A percentile compares a stretch with the other conserved stretches of the same genome.
These are phyloP conservation scores for Coemansia sp. DNA, from an alignment of 192 early-diverging fungal species.

Conservation along the genomic window DNA sequence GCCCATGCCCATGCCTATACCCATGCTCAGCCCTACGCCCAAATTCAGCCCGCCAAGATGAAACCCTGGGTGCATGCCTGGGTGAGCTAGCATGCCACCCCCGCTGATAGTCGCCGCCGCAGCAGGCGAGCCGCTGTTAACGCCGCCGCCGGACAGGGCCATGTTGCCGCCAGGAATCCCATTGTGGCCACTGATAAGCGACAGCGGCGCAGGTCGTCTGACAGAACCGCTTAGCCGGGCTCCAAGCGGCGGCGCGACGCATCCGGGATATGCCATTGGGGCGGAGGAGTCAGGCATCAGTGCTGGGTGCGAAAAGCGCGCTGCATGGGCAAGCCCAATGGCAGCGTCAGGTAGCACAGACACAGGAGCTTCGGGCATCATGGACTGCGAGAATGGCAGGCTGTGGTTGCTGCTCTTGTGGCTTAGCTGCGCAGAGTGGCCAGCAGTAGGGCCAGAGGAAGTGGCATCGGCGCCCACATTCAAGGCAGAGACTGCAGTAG, in stretches of 20 bases:
- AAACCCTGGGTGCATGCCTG: neutral
- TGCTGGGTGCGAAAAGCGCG: neutral
- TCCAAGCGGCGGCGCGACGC: neutral
- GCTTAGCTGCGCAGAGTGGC: neutral
- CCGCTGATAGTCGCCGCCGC: neutral
- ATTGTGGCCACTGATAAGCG: slow-evolving; percentile 19
- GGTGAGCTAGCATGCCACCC: neutral
- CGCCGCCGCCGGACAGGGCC: neutral
- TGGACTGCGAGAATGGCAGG: neutral
- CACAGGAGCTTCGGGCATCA: neutral
- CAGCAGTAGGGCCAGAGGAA: neutral
- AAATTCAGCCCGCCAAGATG: slow-evolving; percentile 9
- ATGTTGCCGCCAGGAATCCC: neutral
- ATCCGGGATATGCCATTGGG: neutral
- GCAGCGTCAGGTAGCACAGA: neutral
- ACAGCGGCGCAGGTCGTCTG: slow-evolving; percentile 39
- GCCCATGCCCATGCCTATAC: slow-evolving; percentile 6
- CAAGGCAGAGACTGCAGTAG: slow-evolving; percentile 8
- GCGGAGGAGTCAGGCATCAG: neutral
- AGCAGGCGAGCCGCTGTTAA: neutral
- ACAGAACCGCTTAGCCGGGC: slow-evolving; percentile 1
- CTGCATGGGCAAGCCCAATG: neutral
- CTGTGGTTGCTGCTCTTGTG: slow-evolving; percentile 2
- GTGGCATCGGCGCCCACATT: neutral
- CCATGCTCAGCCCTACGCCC: slow-evolving; percentile 9